Evolutionary conservation across 2,329 filamentous ascomycete species (phyloP).

Genomic region (Ascochyta clinopodiicola): DNA sequence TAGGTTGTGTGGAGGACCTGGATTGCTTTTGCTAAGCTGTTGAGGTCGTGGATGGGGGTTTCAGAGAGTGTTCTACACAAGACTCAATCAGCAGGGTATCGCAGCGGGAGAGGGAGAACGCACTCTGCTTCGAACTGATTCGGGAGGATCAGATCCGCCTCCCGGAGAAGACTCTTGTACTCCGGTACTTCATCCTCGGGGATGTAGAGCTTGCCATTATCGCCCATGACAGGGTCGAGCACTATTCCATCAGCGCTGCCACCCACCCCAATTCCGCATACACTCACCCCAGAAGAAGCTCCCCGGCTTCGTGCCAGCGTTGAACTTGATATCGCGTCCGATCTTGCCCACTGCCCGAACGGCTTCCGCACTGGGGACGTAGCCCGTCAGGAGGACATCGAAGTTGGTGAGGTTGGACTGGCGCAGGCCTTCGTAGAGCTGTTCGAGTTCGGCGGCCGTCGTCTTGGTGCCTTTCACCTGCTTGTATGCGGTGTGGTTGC

Average conservation of each 20-base stretch:
- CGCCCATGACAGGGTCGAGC: conserved; percentile 97
- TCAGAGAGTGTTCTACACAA: conserved; percentile 75
- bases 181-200: conserved; percentile 89
- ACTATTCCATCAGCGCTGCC: conserved; percentile 57
- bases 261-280: too few relatives aligned
- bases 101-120: conserved; percentile 35
- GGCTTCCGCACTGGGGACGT: conserved; percentile 85
- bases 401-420: conserved; percentile 87
- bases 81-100: too few relatives aligned
- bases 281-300: conserved; percentile 85
- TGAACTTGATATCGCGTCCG: conserved; percentile 77
- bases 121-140: conserved; percentile 98
- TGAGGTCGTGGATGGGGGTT: conserved; percentile 79
- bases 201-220: conserved; percentile 91
- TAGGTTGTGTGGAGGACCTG: conserved; percentile 77
- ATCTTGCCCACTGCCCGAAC: conserved; percentile 86
- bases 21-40: conserved; percentile 75
- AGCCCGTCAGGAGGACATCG: conserved; percentile 93
- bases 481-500: conserved; percentile 92
- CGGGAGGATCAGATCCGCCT: conserved; percentile 90
- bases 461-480: conserved; percentile 86
- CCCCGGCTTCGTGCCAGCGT: conserved; percentile 67
- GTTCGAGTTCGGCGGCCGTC: conserved; percentile 79
- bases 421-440: conserved; percentile 83
- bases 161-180: conserved; percentile 78